Evolutionary conservation across 257 asterid genomes (phyloP).

Genomic region (Fraxinus americana): DNA sequence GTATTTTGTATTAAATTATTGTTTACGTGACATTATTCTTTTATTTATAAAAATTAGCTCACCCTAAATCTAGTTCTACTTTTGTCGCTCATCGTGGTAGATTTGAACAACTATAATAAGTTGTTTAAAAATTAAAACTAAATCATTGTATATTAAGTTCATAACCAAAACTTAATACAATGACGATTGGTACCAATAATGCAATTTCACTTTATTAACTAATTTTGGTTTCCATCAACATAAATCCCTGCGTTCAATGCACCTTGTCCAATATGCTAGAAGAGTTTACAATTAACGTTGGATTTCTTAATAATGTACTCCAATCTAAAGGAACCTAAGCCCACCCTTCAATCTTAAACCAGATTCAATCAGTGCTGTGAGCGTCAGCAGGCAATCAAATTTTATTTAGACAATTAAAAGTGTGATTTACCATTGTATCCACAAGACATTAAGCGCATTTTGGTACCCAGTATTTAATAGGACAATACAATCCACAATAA

Average conservation of each 20-base stretch:
- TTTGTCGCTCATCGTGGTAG: no score
- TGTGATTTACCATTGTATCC: not conserved
- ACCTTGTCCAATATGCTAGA: not conserved
- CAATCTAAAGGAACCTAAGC: not conserved
- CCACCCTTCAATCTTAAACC: not conserved
- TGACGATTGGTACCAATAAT: no score
- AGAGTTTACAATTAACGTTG: not conserved
- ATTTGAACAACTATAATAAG: no score
- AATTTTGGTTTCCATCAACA: no score
- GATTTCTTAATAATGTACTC: not conserved
- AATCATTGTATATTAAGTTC: no score
- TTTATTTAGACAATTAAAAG: not conserved
- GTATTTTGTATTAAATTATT: no score
- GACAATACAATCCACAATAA: not conserved
- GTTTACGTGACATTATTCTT: no score
- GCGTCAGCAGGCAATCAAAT: not conserved
- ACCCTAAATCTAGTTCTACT: no score
- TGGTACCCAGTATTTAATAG: not conserved
- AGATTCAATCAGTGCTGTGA: not conserved
- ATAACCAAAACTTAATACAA: no score
- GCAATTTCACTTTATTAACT: no score
- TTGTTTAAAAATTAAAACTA: no score
- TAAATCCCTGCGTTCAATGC: not conserved
- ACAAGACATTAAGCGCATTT: not conserved
- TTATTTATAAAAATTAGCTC: no score